Base-by-base conservation (phyloP, 257 asterid genomes). In the Jacaranda mimosifolia region DNA sequence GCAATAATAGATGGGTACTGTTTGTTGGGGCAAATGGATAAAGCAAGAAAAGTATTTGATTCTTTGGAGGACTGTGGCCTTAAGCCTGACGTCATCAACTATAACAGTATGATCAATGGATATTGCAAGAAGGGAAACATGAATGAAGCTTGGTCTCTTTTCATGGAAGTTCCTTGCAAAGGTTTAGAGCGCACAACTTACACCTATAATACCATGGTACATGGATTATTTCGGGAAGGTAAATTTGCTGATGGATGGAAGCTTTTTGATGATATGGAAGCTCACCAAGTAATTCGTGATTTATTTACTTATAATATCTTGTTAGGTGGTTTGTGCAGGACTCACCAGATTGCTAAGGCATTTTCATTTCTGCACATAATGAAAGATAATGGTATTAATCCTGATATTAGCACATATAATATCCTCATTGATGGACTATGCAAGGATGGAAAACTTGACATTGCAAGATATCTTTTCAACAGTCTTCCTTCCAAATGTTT, bases 1-100 rank as follows among this genome's bases (percentile, higher is more conserved):
- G 13, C 53, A 3, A 42, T 81, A 48, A 72, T 81, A 71, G 72
- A 77, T 5, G 79, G 82, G 11, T 75, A 70, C 9, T 52, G 78
- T 19, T 52, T 65, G 78, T 17, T 7, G 1, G 81, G 84, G 8
- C 55, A 75, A 14, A 70, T 81, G 68, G 74, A 48, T 62, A 63
- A 66, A 63, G 81, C 81, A 32, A 69, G 18, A 36, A 52, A 75
- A 57, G 51, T 70, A 38, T 62, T 80, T 10, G 74, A 80, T 18
- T 62, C 69, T 12, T 45, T 76, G 49, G 38, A 63, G 11, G 73
- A 48, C 56, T 59, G 5, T 8, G 80, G 80, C 8, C 42, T 74
- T n/a, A 55, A 43, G 45, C 84, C 72, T 42, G 46, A 35, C n/a
- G 42, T 80, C 7, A 7, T 67, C 46, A 49, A 68, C 49, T 80